These are phyloP conservation scores for Ogataea parapolymorpha DNA, from an alignment of 805 yeast genomes.

Conservation along the genomic window DNA sequence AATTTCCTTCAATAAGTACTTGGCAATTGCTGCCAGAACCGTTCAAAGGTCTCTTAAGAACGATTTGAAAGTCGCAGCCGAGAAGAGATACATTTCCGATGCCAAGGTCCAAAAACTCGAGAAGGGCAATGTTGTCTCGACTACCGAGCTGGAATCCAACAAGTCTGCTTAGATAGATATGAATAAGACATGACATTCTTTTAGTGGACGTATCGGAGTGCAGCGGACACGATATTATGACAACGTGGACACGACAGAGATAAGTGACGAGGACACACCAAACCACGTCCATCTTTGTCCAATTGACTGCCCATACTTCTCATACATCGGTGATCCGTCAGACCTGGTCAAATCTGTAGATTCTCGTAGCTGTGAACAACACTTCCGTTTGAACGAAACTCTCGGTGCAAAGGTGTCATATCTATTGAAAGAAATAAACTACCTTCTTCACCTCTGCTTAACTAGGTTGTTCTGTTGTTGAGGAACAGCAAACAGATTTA, in stretches of 20 bases:
- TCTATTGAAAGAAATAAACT: not conserved
- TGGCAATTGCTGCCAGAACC: conserved; percentile 86
- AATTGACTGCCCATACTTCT: too few relatives aligned
- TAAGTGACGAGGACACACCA: too few relatives aligned
- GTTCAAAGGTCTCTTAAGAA: conserved; percentile 86
- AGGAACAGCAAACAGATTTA: not conserved
- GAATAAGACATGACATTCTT: conserved; percentile 8
- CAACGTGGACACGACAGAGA: too few relatives aligned
- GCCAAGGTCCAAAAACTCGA: conserved; percentile 67
- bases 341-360: not conserved
- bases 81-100: conserved; percentile 71
- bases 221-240: too few relatives aligned
- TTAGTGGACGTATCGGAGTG: conserved; percentile 6
- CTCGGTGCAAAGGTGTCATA: conserved; percentile 1
- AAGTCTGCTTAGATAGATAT: conserved; percentile 17
- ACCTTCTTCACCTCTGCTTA: not conserved
- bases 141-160: conserved; percentile 22
- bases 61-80: conserved; percentile 70
- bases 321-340: not conserved
- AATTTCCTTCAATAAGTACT: conserved; percentile 77
- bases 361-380: not conserved
- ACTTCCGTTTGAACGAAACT: not conserved
- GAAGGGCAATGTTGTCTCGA: conserved; percentile 51
- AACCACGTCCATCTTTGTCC: too few relatives aligned
- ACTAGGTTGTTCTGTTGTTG: not conserved